Percentiles rank a stretch among this genome's conserved stretches.
Conservation (phyloP, 2,329 filamentous ascomycete species). For the Alternaria sp. region DNA sequence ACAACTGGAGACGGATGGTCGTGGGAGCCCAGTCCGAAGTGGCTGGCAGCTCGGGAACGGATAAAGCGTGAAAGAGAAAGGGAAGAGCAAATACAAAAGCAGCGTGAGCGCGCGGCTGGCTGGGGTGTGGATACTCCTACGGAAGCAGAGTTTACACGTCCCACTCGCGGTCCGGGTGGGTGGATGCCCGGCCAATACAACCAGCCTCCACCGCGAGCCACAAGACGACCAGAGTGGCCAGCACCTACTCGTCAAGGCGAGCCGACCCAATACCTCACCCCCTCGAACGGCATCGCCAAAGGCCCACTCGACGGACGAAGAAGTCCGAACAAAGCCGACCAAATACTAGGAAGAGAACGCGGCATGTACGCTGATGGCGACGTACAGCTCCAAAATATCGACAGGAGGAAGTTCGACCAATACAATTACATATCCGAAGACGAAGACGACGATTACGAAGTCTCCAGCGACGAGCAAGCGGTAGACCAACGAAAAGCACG, state of each 20-base stretch:
- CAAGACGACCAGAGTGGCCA: conserved; percentile 42
- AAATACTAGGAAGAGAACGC: conserved; percentile 49
- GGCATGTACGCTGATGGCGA: conserved; percentile 46
- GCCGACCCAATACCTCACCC: conserved; percentile 43
- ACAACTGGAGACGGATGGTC: conserved; percentile 92
- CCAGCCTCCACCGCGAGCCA: conserved; percentile 34
- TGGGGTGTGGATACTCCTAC: conserved; percentile 62
- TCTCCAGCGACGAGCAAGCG: conserved; percentile 40
- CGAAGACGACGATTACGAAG: conserved; percentile 48
- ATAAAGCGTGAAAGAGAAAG: conserved; percentile 54
- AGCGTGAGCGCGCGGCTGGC: conserved; percentile 69
- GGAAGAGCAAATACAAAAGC: conserved; percentile 59
- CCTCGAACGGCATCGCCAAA: conserved; percentile 39
- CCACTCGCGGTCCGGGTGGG: conserved; percentile 33
- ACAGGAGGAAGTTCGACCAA: conserved; percentile 43
- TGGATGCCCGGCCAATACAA: conserved; percentile 39
- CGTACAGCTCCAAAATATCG: conserved; percentile 52
- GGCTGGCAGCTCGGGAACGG: conserved; percentile 73
- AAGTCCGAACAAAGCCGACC: conserved; percentile 50
- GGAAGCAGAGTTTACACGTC: conserved; percentile 44
- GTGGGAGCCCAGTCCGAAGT: conserved; percentile 85
- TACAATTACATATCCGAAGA: conserved; percentile 46
- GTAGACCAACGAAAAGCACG: conserved; percentile 28
- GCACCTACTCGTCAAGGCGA: conserved; percentile 31
- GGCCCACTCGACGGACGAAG: conserved; percentile 44